A percentile compares a stretch with the other conserved stretches of the same genome.
phyloP scores from a whole-genome alignment of 1,284 basidiomycete species.

The Boletus albobrunnescens region DNA sequence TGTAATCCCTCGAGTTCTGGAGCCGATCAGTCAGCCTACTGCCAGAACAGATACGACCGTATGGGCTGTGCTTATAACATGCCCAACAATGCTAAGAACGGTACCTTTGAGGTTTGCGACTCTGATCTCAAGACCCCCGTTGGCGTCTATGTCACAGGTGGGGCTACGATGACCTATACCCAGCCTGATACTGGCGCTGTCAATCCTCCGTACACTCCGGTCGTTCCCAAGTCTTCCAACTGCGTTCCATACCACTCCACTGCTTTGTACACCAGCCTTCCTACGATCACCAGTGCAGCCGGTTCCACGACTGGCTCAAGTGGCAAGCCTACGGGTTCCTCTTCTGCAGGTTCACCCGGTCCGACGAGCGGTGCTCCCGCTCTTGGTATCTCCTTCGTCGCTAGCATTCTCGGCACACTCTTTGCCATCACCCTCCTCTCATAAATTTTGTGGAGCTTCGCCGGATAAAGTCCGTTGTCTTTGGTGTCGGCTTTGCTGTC shows the following conservation, averaged over 20 bases:
- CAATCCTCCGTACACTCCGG: slow-evolving; percentile 51
- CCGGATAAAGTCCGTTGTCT: too few species aligned
- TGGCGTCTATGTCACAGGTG: slow-evolving; percentile 21
- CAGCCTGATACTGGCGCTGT: slow-evolving; percentile 36
- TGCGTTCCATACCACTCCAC: slow-evolving; percentile 56
- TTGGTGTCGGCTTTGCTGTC: too few species aligned
- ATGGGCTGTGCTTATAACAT: slow-evolving; percentile 69
- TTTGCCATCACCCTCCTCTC: slow-evolving; percentile 48
- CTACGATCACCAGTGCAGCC: slow-evolving; percentile 7
- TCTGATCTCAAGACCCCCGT: slow-evolving; percentile 49
- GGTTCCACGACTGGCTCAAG: slow-evolving; percentile 15
- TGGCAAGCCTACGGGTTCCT: slow-evolving; percentile 20
- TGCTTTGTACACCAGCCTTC: slow-evolving; percentile 41
- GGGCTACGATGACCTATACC: slow-evolving; percentile 24
- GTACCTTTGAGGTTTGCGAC: slow-evolving; percentile 56
- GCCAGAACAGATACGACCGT: slow-evolving; percentile 61
- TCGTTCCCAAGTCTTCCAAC: slow-evolving; percentile 58
- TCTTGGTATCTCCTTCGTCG: slow-evolving; percentile 38
- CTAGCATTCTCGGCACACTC: slow-evolving; percentile 40
- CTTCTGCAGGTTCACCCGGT: slow-evolving; percentile 20
- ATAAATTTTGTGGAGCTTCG: too few species aligned
- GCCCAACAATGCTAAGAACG: slow-evolving; percentile 54
- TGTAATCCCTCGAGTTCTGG: slow-evolving; percentile 54
- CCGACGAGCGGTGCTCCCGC: slow-evolving; percentile 36
- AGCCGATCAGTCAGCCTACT: slow-evolving; percentile 42